Evolutionary conservation across 768 basidiomycete genomes (phyloP).

Genomic region (button mushroom (Agaricus bisporus)): DNA sequence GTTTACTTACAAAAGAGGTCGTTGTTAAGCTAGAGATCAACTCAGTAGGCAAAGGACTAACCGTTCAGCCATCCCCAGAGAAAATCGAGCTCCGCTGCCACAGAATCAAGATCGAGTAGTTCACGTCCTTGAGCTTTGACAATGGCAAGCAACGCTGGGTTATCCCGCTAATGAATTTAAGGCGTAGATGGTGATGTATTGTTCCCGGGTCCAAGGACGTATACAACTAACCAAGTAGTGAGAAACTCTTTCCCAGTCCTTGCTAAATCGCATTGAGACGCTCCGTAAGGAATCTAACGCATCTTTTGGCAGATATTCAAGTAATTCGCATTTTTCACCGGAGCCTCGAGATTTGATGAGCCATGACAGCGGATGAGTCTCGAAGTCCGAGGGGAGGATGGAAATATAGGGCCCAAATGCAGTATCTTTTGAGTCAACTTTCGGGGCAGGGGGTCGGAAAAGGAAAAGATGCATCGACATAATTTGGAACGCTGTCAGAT

Average conservation of each 20-base stretch:
- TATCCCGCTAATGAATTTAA: constrained; percentile 17
- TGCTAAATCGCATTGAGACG: constrained; percentile 41
- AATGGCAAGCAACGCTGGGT: constrained; percentile 4
- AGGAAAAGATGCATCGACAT: constrained; percentile 78
- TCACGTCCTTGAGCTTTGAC: constrained; percentile 5
- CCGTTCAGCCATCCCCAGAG: constrained; percentile 94
- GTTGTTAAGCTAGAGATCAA: background rate
- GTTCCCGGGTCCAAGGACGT: background rate
- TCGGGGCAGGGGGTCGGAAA: constrained; percentile 41
- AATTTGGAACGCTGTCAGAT: constrained; percentile 62
- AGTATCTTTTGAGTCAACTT: constrained; percentile 39
- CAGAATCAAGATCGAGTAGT: constrained; percentile 8
- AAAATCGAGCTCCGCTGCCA: constrained; percentile 39
- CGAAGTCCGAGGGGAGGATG: constrained; percentile 67
- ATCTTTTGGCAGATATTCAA: constrained; percentile 44
- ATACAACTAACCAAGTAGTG: constrained; percentile 45
- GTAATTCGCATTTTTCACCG: constrained; percentile 18
- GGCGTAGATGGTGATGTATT: background rate
- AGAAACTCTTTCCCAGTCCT: constrained; percentile 52
- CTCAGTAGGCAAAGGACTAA: constrained; percentile 23
- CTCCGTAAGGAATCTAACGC: constrained; percentile 33
- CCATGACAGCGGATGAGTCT: constrained; percentile 82
- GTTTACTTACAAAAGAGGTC: constrained; percentile 52
- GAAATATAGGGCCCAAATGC: constrained; percentile 75
- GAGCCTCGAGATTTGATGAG: constrained; percentile 25